phyloP scores from a whole-genome alignment of 2,329 filamentous ascomycete genomes.

The Fusarium chaquense region DNA sequence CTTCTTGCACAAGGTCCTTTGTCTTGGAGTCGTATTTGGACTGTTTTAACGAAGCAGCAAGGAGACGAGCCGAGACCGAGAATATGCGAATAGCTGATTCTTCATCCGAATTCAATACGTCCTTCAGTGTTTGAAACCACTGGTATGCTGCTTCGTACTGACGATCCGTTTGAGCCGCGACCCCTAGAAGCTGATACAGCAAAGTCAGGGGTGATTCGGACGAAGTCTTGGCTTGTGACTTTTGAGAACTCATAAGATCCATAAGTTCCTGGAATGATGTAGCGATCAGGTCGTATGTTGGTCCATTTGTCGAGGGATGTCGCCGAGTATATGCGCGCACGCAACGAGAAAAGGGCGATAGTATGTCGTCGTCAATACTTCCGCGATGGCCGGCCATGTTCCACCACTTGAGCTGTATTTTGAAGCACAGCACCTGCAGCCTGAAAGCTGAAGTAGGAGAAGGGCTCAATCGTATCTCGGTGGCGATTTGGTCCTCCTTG shows the following conservation, averaged over 20 bases:
- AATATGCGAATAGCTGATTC: constrained; percentile 65
- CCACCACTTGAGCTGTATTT: constrained; percentile 74
- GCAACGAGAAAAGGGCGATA: constrained; percentile 74
- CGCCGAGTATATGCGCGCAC: constrained; percentile 71
- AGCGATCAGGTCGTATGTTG: constrained; percentile 54
- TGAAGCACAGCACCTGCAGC: constrained; percentile 73
- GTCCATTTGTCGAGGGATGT: constrained; percentile 53
- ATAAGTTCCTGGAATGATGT: constrained; percentile 51
- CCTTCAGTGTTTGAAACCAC: constrained; percentile 65
- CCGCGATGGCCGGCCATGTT: constrained; percentile 69
- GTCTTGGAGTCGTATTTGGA: constrained; percentile 53
- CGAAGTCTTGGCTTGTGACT: constrained; percentile 51
- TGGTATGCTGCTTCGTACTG: constrained; percentile 63
- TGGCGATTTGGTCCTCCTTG: constrained; percentile 69
- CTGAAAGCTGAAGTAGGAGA: constrained; percentile 69
- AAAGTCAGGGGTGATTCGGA: constrained; percentile 59
- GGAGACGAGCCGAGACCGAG: constrained; percentile 66
- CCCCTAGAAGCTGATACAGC: constrained; percentile 66
- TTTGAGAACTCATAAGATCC: constrained; percentile 51
- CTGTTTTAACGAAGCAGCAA: constrained; percentile 66
- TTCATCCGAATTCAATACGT: constrained; percentile 52
- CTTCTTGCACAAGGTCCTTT: constrained; percentile 59
- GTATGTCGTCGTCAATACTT: constrained; percentile 71
- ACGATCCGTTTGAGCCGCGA: constrained; percentile 60
- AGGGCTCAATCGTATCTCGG: constrained; percentile 66